Percentiles rank a stretch among this genome's conserved stretches.
phyloP scores from a whole-genome alignment of 306 rosid genomes.

The Quercus suber region DNA sequence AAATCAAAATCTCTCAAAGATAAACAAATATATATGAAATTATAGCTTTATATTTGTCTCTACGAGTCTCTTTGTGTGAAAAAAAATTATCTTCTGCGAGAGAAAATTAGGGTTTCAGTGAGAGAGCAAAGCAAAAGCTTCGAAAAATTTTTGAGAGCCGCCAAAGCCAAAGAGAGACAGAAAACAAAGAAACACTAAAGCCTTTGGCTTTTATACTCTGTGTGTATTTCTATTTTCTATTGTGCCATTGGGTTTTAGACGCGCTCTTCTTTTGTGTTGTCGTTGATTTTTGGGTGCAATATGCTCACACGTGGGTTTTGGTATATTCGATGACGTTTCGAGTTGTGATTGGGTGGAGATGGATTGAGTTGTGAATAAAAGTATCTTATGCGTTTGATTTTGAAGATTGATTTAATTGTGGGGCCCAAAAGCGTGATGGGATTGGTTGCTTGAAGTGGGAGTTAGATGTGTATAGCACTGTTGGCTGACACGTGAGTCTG shows the following conservation, averaged over 20 bases:
- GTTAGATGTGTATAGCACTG: not conserved
- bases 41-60: not conserved
- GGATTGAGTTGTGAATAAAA: no score
- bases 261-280: not conserved
- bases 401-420: not conserved
- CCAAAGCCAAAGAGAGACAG: slow-evolving; percentile 29
- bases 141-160: slow-evolving; percentile 52
- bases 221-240: not conserved
- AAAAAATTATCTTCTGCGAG: not conserved
- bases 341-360: not conserved
- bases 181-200: not conserved
- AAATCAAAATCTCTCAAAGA: not conserved
- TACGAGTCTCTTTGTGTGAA: not conserved
- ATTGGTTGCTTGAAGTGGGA: not conserved
- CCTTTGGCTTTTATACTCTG: slow-evolving; percentile 23
- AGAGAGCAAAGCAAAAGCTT: slow-evolving; percentile 9
- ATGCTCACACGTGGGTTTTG: not conserved
- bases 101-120: slow-evolving; percentile 67
- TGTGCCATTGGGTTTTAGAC: not conserved
- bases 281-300: not conserved
- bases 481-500: not conserved
- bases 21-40: not conserved
- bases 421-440: not conserved
- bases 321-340: not conserved
- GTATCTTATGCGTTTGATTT: not conserved